A percentile compares a stretch with the other conserved stretches of the same genome.
phyloP scores from a whole-genome alignment of 495 filamentous ascomycete species.

The Hypomontagnella submonticulosa region DNA sequence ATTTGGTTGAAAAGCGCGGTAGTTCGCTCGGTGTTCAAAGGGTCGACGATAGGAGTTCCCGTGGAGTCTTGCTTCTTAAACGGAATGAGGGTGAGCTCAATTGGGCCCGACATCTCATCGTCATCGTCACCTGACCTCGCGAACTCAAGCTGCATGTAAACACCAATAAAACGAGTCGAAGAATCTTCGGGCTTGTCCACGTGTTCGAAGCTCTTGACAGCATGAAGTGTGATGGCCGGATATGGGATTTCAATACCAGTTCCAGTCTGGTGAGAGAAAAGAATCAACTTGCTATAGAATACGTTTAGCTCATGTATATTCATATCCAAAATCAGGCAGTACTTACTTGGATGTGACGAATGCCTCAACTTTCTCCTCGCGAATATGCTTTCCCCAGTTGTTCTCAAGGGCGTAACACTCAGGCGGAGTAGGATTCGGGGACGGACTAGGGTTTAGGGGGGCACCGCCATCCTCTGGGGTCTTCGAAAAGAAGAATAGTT shows the following conservation, averaged over 20 bases:
- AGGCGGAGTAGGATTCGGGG: conserved; percentile 42
- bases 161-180: conserved; percentile 46
- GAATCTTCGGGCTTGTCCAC: conserved; percentile 43
- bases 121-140: conserved; percentile 63
- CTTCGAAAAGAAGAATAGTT: conserved; percentile 63
- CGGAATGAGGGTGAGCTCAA: conserved; percentile 81
- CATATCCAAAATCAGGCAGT: background rate
- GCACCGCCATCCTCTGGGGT: conserved; percentile 38
- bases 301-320: conserved; percentile 23
- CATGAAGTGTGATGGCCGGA: conserved; percentile 87
- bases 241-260: conserved; percentile 85
- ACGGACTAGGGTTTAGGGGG: conserved; percentile 7
- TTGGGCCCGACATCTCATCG: conserved; percentile 74
- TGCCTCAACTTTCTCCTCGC: conserved; percentile 68
- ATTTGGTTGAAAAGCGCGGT: conserved; percentile 79
- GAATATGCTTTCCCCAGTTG: conserved; percentile 48
- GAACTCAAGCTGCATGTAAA: conserved; percentile 84
- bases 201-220: conserved; percentile 71
- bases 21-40: conserved; percentile 49
- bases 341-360: conserved; percentile 84
- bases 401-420: conserved; percentile 49
- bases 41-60: conserved; percentile 27
- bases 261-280: conserved; percentile 70
- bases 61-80: conserved; percentile 35
- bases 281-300: conserved; percentile 70